Percentiles rank a stretch among this genome's conserved stretches.
Evolutionary conservation across 73 alveolate species (phyloP).

Genomic region (Urostyla sp.): DNA sequence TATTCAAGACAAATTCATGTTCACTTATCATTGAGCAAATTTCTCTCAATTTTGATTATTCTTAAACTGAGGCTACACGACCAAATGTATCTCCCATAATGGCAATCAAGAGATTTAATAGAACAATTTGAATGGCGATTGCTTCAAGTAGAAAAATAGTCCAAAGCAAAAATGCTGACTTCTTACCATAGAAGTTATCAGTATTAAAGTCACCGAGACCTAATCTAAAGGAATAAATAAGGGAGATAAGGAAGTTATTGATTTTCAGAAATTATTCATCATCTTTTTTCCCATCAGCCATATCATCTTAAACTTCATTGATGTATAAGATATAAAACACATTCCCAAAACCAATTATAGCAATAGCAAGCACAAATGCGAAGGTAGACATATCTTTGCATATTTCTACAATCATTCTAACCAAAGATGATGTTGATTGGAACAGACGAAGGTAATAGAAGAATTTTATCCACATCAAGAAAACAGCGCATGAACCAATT

Average conservation of each 20-base stretch:
- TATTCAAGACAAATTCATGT: slow-evolving; percentile 44
- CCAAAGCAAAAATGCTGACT: slow-evolving; percentile 37
- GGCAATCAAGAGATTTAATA: slow-evolving; percentile 61
- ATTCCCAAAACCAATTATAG: slow-evolving; percentile 64
- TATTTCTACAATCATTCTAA: slow-evolving; percentile 68
- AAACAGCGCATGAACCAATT: slow-evolving; percentile 49
- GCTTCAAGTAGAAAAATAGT: slow-evolving; percentile 34
- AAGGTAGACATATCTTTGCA: slow-evolving; percentile 51
- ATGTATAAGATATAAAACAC: too few species aligned
- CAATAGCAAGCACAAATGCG: slow-evolving; percentile 36
- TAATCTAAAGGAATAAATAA: slow-evolving; percentile 38
- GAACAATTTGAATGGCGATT: slow-evolving; percentile 48
- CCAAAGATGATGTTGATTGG: slow-evolving; percentile 50
- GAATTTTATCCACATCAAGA: slow-evolving; percentile 56
- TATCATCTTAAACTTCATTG: too few species aligned
- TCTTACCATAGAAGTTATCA: slow-evolving; percentile 8
- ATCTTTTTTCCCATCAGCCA: too few species aligned
- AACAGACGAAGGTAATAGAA: slow-evolving; percentile 50
- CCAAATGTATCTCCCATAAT: slow-evolving; percentile 74
- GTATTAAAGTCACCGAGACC: slow-evolving; percentile 66
- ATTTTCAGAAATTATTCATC: too few species aligned
- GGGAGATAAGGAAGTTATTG: slow-evolving; percentile 30
- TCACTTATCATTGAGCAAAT: slow-evolving; percentile 60
- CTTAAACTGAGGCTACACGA: slow-evolving; percentile 54
- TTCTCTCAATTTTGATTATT: slow-evolving; percentile 58